phyloP scores from a whole-genome alignment of 805 yeast genomes.

The Myxozyma neglecta region DNA sequence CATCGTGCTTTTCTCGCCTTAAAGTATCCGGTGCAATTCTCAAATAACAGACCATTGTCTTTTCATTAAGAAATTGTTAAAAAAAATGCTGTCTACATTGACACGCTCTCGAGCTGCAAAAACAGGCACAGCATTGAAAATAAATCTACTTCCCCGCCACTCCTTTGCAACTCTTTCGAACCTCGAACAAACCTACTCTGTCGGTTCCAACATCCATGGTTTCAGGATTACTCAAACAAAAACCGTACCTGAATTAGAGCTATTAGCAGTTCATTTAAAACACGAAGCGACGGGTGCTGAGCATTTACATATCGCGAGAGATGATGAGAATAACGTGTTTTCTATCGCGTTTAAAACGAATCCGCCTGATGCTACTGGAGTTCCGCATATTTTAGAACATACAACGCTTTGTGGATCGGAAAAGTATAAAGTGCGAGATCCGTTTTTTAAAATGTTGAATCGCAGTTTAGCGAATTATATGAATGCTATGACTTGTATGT shows the following conservation, averaged over 20 bases:
- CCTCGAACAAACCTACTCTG: slow-evolving; percentile 11
- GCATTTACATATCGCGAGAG: slow-evolving; percentile 82
- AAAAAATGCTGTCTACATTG: not conserved
- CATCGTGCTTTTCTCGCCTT: no score
- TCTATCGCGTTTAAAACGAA: slow-evolving; percentile 88
- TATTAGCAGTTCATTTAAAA: slow-evolving; percentile 70
- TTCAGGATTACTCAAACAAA: slow-evolving; percentile 63
- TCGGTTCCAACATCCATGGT: slow-evolving; percentile 50
- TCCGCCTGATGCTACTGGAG: slow-evolving; percentile 93
- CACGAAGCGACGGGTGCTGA: slow-evolving; percentile 72
- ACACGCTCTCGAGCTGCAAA: not conserved
- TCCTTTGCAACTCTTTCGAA: slow-evolving; percentile 18
- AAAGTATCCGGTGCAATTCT: no score
- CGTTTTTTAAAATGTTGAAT: slow-evolving; percentile 95
- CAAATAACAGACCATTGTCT: no score
- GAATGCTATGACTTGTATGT: slow-evolving; percentile 85
- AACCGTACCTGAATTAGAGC: slow-evolving; percentile 76
- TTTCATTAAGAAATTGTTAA: not conserved
- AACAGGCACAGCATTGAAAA: not conserved
- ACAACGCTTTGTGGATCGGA: slow-evolving; percentile 93
- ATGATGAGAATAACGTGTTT: slow-evolving; percentile 84
- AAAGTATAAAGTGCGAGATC: slow-evolving; percentile 92
- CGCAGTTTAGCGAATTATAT: slow-evolving; percentile 92
- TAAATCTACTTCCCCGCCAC: not conserved
- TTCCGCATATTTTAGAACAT: slow-evolving; percentile 94